Evolutionary conservation across 495 filamentous ascomycete genomes (phyloP), one percentile per base, ranked within the genome.

Genomic region (Apodospora peruviana): DNA sequence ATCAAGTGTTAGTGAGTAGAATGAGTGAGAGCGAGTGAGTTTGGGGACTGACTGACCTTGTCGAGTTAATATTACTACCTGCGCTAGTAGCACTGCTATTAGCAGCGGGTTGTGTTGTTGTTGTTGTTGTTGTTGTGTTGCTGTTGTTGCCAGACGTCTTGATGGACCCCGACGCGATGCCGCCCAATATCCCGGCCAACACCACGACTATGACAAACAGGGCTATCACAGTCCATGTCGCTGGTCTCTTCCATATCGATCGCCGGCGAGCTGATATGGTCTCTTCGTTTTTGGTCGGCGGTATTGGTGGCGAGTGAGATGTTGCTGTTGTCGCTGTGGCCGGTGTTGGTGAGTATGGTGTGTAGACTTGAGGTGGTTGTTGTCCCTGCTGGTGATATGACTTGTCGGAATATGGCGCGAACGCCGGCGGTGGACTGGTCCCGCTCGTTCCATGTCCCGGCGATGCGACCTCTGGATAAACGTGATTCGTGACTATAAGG

Each of bases 101-200:
- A 3, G n/a, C 14, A 43, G 29, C 16, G 40, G 22, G 34, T 23
- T 20, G n/a, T n/a, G n/a, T n/a, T n/a, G n/a, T n/a, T n/a, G n/a
- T n/a, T n/a, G n/a, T n/a, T n/a, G n/a, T n/a, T n/a, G n/a, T n/a
- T n/a, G n/a, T n/a, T n/a, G n/a, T n/a, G n/a, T n/a, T 48, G 48
- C 41, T 48, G 23, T 29, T 12, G 17, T 37, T 37, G 12, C 35
- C 41, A 4, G 38, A 2, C n/a, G 53, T 60, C 42, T 50, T 53
- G 20, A 58, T 56, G 25, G 17, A 40, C 7, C 58, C 58, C 7
- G 51, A 39, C 1, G 42, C 55, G 1, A 58, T 50, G 4, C 40
- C 58, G 0, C 58, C 58, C 22, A 61, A 16, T 0, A 61, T 24
- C 8, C 52, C 58, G 2, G 55, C 58, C 36, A 61, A 27, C 19